These are phyloP conservation scores for Trichoderma afroharzianum DNA, from an alignment of 2,329 filamentous ascomycete species.

Conservation along the genomic window DNA sequence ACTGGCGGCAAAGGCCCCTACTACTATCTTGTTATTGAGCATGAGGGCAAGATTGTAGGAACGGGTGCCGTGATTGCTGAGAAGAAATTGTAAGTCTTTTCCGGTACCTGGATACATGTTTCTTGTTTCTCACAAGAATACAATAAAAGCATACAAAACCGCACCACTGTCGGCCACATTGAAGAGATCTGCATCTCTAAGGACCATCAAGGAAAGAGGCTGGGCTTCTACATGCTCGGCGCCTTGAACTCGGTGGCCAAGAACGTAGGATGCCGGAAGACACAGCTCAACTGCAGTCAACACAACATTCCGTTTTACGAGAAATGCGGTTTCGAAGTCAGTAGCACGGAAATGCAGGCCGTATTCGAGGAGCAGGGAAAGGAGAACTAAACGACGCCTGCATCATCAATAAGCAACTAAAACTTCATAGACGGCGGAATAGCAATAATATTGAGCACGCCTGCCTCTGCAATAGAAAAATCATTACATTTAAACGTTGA, in stretches of 20 bases:
- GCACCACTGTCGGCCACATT: constrained; percentile 71
- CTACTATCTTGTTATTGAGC: constrained; percentile 68
- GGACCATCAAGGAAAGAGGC: constrained; percentile 76
- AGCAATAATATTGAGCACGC: neutral
- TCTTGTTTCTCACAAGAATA: neutral
- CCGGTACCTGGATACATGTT: neutral
- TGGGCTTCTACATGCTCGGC: constrained; percentile 73
- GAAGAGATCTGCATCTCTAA: constrained; percentile 80
- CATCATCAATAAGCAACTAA: neutral
- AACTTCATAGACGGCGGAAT: neutral
- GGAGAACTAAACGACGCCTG: neutral
- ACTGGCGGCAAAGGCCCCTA: constrained; percentile 47
- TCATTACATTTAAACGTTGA: neutral
- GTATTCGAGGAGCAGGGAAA: neutral
- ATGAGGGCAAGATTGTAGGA: constrained; percentile 62
- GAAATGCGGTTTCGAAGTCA: constrained; percentile 27
- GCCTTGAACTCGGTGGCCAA: constrained; percentile 70
- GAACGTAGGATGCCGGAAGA: constrained; percentile 76
- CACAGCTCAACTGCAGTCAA: constrained; percentile 74
- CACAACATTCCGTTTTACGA: constrained; percentile 75
- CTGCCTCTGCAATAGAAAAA: neutral
- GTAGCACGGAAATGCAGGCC: constrained; percentile 23
- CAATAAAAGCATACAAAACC: constrained; percentile 55
- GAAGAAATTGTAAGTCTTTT: constrained; percentile 63
- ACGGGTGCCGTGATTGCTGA: constrained; percentile 75